Base-by-base conservation (phyloP, 768 basidiomycete species). In the Boletellus sp. region DNA sequence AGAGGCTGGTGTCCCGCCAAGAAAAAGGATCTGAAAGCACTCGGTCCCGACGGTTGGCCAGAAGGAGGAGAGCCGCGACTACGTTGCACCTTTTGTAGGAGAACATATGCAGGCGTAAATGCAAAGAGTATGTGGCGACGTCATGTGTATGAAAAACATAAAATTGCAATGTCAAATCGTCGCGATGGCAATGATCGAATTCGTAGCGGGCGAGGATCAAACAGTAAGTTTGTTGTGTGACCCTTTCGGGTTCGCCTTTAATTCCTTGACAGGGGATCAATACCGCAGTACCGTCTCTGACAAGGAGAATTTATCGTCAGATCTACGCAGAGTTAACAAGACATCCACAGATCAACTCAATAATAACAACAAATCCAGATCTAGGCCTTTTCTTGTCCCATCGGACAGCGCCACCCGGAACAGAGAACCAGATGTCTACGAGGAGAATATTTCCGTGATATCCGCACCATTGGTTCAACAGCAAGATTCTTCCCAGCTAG, bases 101-200 rank as follows among this genome's bases (percentile, higher is more conserved):
- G 90, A 56, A 85, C 83, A 6, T 92, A 92, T 58, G 85, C 88
- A 4, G 89, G 89, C 11, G 86, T 89, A 28, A 92, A 92, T 63
- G 90, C 89, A 6, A 90, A 91, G 69, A 90, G 88, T 62, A 92
- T 92, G 89, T 92, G 89, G 89, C 73, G 89, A 51, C 76, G 89
- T 41, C 89, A 92, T 65, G 89, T 92, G 26, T 90, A 85, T 54
- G 90, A 92, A 69, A 90, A 91, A 62, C 89, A 92, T 66, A 90
- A 89, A 68, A 87, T 92, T 60, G 87, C 89, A 34, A 91, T 92
- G 90, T 78, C 87, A 33, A 92, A 92, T 59, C 77, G 90, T 28
- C 81, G 90, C 46, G 90, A 89, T 55, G 81, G 76, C 43, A 72
- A 72, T 42, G 85, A 87, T 42, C 76, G 80, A 42, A 78, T 76